These are phyloP conservation scores for Stephanodiscus triporus DNA, from an alignment of 108 stramenopile genomes.

Conservation along the genomic window DNA sequence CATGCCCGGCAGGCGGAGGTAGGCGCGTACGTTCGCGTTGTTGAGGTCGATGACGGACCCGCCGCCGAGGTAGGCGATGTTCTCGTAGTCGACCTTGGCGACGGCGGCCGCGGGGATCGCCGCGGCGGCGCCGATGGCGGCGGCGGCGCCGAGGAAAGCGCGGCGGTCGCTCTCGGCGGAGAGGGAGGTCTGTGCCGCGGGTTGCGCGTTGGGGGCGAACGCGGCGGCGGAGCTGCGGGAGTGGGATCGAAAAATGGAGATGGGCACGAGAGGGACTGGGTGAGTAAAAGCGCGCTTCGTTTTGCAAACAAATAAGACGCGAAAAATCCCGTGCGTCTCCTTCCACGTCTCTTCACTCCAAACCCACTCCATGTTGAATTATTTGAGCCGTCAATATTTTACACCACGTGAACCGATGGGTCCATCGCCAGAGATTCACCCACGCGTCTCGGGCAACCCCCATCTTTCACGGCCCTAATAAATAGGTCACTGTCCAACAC, in stretches of 20 bases:
- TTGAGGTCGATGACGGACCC: conserved; percentile 86
- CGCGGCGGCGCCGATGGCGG: conserved; percentile 73
- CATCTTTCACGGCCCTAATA: not conserved
- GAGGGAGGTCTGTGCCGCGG: conserved; percentile 65
- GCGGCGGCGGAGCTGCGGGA: conserved; percentile 76
- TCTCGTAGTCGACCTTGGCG: conserved; percentile 85
- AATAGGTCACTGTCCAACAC: not conserved
- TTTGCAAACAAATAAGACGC: not conserved
- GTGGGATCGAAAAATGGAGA: conserved; percentile 3
- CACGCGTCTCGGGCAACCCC: not conserved
- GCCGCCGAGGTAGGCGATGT: conserved; percentile 83
- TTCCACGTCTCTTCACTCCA: not conserved
- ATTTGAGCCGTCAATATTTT: not conserved
- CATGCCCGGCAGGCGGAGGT: conserved; percentile 95
- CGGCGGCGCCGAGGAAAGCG: conserved; percentile 72
- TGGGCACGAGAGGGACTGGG: not conserved
- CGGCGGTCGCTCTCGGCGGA: conserved; percentile 75
- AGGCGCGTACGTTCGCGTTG: conserved; percentile 98
- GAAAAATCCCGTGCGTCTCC: not conserved
- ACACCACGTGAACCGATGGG: not conserved
- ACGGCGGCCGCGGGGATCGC: conserved; percentile 76
- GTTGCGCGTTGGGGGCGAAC: conserved; percentile 66
- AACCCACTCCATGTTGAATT: not conserved
- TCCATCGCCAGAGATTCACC: not conserved
- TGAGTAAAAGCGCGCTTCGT: not conserved